A percentile compares a stretch with the other conserved stretches of the same genome.
phyloP scores from a whole-genome alignment of 805 yeast genomes.

The Candida maesae region DNA sequence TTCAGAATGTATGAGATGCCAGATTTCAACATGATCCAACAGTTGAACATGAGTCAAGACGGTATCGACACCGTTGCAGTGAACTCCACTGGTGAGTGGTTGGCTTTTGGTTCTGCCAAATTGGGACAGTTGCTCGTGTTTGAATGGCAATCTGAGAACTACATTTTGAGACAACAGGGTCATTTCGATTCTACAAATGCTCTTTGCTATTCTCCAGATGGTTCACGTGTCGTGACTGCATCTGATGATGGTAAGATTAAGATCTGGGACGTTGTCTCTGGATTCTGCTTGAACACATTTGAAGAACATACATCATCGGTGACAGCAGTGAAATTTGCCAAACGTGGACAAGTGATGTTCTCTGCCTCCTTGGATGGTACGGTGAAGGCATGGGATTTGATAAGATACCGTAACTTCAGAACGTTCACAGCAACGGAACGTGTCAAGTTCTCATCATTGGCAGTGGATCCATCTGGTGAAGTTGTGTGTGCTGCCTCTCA shows the following conservation, averaged over 20 bases:
- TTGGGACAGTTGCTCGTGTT: slow-evolving; percentile 93
- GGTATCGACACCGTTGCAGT: slow-evolving; percentile 79
- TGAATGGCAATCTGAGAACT: slow-evolving; percentile 98
- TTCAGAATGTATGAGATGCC: slow-evolving; percentile 90
- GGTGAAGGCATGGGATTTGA: slow-evolving; percentile 93
- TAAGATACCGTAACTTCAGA: slow-evolving; percentile 89
- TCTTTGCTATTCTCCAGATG: slow-evolving; percentile 90
- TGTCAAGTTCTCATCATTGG: slow-evolving; percentile 80
- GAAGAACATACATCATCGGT: slow-evolving; percentile 88
- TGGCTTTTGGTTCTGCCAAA: slow-evolving; percentile 88
- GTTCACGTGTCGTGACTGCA: slow-evolving; percentile 86
- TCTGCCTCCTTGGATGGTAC: slow-evolving; percentile 95
- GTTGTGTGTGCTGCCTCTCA: slow-evolving; percentile 92
- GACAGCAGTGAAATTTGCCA: slow-evolving; percentile 83
- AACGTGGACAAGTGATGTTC: slow-evolving; percentile 85
- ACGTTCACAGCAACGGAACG: slow-evolving; percentile 90
- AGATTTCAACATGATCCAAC: slow-evolving; percentile 74
- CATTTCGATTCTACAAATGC: slow-evolving; percentile 90
- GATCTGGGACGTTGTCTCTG: slow-evolving; percentile 92
- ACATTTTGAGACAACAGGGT: slow-evolving; percentile 93
- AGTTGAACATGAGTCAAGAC: slow-evolving; percentile 86
- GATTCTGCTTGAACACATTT: slow-evolving; percentile 89
- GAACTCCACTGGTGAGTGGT: slow-evolving; percentile 90
- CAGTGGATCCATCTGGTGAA: slow-evolving; percentile 97
- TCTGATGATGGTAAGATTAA: slow-evolving; percentile 96